phyloP scores from a whole-genome alignment of 345 rosid species.

The Boechera retrofracta region DNA sequence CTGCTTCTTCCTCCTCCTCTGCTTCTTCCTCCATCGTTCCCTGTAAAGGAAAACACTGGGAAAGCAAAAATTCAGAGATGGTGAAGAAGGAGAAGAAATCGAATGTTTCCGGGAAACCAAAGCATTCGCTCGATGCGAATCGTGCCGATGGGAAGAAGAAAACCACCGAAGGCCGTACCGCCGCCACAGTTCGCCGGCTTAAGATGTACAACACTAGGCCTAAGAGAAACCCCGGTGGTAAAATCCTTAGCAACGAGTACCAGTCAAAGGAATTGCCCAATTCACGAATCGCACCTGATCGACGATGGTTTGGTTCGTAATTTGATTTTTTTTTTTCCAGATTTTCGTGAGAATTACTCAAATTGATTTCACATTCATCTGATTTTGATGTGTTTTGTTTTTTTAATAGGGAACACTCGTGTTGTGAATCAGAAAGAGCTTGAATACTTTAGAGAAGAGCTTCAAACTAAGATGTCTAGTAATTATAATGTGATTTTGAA shows the following conservation, averaged over 20 bases:
- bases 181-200: slow-evolving; percentile 86
- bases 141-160: slow-evolving; percentile 60
- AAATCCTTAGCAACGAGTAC: slow-evolving; percentile 64
- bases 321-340: not conserved
- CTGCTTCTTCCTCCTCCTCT: not conserved
- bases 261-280: slow-evolving; percentile 80
- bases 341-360: not conserved
- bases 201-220: slow-evolving; percentile 82
- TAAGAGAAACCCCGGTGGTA: slow-evolving; percentile 61
- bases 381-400: slow-evolving; percentile 3
- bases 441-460: slow-evolving; percentile 79
- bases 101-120: slow-evolving; percentile 86
- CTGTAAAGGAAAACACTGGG: not conserved
- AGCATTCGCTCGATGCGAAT: slow-evolving; percentile 90
- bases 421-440: slow-evolving; percentile 82
- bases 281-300: slow-evolving; percentile 83
- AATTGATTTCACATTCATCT: not conserved
- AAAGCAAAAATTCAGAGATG: slow-evolving; percentile 34
- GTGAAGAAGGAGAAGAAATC: slow-evolving; percentile 66
- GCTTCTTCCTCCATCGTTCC: slow-evolving; percentile 1
- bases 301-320: slow-evolving; percentile 82
- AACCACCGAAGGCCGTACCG: slow-evolving; percentile 52
- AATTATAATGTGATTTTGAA: slow-evolving; percentile 77
- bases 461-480: slow-evolving; percentile 65
- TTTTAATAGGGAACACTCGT: slow-evolving; percentile 64